Percentiles rank a stretch among this genome's conserved stretches.
phyloP scores from a whole-genome alignment of 2,329 filamentous ascomycete genomes.

The Pseudocercospora pini-densiflorae region DNA sequence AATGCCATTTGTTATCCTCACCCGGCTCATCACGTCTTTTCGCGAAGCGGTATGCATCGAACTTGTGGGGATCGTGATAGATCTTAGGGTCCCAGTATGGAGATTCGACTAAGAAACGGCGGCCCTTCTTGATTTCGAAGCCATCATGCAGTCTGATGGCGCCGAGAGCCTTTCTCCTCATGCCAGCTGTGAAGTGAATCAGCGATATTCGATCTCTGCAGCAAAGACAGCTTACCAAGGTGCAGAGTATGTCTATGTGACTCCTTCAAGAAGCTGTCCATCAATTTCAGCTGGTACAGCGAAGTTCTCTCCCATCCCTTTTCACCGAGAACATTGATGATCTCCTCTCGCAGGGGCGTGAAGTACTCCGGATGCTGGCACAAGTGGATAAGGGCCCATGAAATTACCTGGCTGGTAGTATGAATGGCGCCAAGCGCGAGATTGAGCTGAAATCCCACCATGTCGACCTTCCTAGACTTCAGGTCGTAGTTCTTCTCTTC shows the following conservation, averaged over 20 bases:
- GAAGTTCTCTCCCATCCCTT: constrained; percentile 35
- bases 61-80: constrained; percentile 26
- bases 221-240: not conserved
- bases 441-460: not conserved
- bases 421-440: constrained; percentile 23
- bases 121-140: constrained; percentile 30
- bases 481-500: not conserved
- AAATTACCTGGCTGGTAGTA: constrained; percentile 47
- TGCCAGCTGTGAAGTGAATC: constrained; percentile 18
- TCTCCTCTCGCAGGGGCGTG: constrained; percentile 34
- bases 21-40: constrained; percentile 22
- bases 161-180: constrained; percentile 29
- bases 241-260: constrained; percentile 25
- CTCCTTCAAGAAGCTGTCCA: constrained; percentile 42
- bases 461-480: not conserved
- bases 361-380: constrained; percentile 32
- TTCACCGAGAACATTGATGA: constrained; percentile 29
- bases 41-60: constrained; percentile 30
- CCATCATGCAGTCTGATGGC: constrained; percentile 34
- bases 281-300: constrained; percentile 34
- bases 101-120: constrained; percentile 13
- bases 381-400: constrained; percentile 29
- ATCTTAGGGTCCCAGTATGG: constrained; percentile 20
- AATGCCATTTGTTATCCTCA: constrained; percentile 4
- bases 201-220: not conserved